These are phyloP conservation scores for Urtica urens DNA, from an alignment of 306 rosid genomes.

Conservation along the genomic window DNA sequence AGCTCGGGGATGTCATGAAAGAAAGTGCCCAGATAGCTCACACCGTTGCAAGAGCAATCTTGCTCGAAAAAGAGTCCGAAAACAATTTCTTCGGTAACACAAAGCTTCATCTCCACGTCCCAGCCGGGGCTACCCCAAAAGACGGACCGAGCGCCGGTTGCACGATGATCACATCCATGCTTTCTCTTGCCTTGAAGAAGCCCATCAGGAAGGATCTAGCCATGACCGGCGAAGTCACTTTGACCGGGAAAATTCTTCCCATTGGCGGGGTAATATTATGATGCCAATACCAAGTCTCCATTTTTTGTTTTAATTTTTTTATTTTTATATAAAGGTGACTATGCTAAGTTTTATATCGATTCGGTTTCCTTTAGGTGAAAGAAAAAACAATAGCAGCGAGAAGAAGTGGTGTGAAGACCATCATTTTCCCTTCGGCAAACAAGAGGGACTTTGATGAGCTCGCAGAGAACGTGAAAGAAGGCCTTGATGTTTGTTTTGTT, in stretches of 20 bases:
- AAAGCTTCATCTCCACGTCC: conserved; percentile 93
- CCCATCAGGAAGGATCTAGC: conserved; percentile 86
- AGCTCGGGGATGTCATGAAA: conserved; percentile 98
- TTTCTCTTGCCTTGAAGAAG: conserved; percentile 84
- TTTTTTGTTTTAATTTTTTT: background rate
- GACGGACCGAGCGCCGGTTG: conserved; percentile 99
- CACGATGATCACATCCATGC: conserved; percentile 91
- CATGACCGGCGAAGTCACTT: conserved; percentile 98
- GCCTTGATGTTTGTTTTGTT: conserved; percentile 90
- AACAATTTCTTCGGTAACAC: conserved; percentile 62
- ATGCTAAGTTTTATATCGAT: background rate
- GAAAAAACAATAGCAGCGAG: conserved; percentile 97
- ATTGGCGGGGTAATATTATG: conserved; percentile 92
- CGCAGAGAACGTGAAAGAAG: conserved; percentile 79
- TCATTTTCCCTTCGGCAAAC: conserved; percentile 86
- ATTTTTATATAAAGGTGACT: no score
- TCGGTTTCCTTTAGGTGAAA: conserved; percentile 49
- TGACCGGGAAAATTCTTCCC: conserved; percentile 93
- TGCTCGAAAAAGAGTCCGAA: conserved; percentile 48
- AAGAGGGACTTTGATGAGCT: conserved; percentile 87
- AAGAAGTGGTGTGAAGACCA: conserved; percentile 75
- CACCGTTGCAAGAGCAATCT: conserved; percentile 67
- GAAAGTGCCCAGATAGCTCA: conserved; percentile 98
- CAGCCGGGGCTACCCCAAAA: conserved; percentile 96
- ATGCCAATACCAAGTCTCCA: background rate